These are phyloP conservation scores for Diatrype stigma DNA, from an alignment of 2,329 filamentous ascomycete genomes.

Conservation along the genomic window DNA sequence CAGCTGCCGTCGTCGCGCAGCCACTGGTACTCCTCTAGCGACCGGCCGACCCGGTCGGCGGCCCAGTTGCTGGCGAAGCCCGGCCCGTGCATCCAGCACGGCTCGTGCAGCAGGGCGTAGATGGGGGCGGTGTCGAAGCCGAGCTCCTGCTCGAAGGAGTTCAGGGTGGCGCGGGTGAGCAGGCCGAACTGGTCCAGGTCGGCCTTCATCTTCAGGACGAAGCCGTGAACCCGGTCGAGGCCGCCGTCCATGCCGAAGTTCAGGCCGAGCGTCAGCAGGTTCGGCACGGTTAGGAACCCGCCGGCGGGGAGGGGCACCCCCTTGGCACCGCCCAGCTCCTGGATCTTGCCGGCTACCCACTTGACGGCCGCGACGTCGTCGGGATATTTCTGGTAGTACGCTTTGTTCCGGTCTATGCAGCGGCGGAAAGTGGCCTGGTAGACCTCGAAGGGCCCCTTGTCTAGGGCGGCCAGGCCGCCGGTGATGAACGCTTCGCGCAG, in stretches of 20 bases:
- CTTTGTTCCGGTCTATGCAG: conserved; percentile 66
- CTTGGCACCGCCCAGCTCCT: conserved; percentile 45
- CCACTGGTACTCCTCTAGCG: conserved; percentile 47
- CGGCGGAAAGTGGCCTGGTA: conserved; percentile 70
- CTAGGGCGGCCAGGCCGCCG: conserved; percentile 77
- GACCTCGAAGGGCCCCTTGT: conserved; percentile 66
- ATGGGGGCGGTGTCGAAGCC: conserved; percentile 74
- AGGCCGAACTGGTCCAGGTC: conserved; percentile 76
- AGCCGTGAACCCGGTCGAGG: conserved; percentile 68
- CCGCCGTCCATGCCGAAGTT: conserved; percentile 76
- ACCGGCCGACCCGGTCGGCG: conserved; percentile 58
- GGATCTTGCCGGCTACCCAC: conserved; percentile 61
- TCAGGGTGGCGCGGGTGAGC: conserved; percentile 67
- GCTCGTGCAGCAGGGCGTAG: conserved; percentile 84
- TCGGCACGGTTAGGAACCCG: conserved; percentile 65
- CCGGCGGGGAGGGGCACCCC: conserved; percentile 64
- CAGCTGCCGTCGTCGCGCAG: conserved; percentile 35
- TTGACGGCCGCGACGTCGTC: conserved; percentile 70
- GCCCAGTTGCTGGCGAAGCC: conserved; percentile 68
- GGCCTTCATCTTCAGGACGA: conserved; percentile 64
- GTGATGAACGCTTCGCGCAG: conserved; percentile 80
- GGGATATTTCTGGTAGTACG: conserved; percentile 82
- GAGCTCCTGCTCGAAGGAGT: conserved; percentile 61
- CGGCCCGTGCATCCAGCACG: conserved; percentile 74
- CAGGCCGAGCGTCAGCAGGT: conserved; percentile 75